These are phyloP conservation scores for Orbilia brochopaga DNA, from an alignment of 2,329 filamentous ascomycete genomes.

Conservation along the genomic window DNA sequence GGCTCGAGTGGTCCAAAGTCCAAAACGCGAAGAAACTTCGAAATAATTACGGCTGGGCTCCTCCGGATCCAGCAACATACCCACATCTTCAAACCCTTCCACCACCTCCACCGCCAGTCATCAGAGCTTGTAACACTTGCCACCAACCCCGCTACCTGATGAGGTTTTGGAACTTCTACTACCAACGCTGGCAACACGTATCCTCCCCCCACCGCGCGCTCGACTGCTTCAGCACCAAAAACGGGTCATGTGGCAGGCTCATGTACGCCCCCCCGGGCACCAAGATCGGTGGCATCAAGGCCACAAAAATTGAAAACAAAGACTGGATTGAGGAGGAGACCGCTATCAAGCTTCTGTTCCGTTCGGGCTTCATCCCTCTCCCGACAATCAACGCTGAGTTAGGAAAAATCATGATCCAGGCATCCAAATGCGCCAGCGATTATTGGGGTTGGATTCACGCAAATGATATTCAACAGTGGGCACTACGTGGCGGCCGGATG, in stretches of 20 bases:
- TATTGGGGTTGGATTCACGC: slow-evolving; percentile 1
- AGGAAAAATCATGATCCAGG: slow-evolving; percentile 9
- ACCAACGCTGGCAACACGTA: slow-evolving; percentile 42
- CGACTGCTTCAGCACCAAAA: slow-evolving; percentile 18
- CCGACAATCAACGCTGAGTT: slow-evolving; percentile 11
- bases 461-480: slow-evolving; percentile 13
- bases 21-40: slow-evolving; percentile 39
- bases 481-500: slow-evolving; percentile 24
- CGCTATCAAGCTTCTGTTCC: slow-evolving; percentile 33
- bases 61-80: slow-evolving; percentile 28
- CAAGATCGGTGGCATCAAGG: slow-evolving; percentile 4
- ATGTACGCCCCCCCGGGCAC: slow-evolving; percentile 32
- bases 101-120: slow-evolving; percentile 34
- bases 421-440: neutral
- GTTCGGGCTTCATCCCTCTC: slow-evolving; percentile 26
- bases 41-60: slow-evolving; percentile 16
- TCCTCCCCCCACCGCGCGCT: slow-evolving; percentile 27
- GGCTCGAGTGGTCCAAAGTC: slow-evolving; percentile 35
- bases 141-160: slow-evolving; percentile 37
- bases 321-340: slow-evolving; percentile 47
- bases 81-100: slow-evolving; percentile 13
- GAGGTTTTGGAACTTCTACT: slow-evolving; percentile 47
- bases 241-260: slow-evolving; percentile 25
- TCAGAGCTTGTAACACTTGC: slow-evolving; percentile 31
- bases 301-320: slow-evolving; percentile 19